Evolutionary conservation across 352 stramenopile genomes (phyloP), one percentile per base, ranked within the genome.

Genomic region (Peronosclerospora sorghi): DNA sequence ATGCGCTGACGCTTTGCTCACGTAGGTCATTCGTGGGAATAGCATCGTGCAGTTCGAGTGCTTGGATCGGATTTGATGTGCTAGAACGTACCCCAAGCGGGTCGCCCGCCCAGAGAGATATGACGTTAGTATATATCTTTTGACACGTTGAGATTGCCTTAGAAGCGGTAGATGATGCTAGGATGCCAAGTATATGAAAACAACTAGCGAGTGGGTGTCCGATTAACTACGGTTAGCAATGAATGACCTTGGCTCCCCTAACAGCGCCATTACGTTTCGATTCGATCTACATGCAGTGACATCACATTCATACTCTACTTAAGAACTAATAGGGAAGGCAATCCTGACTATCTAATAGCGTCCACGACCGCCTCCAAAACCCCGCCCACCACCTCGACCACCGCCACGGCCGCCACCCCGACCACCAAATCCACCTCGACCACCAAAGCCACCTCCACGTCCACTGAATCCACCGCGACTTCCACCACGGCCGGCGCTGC

Each of bases 1-100:
- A n/a, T n/a, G n/a, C n/a, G 8, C 17, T 26, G 35, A 14, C 13
- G 32, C 15, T 19, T 36, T 18, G 14, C 53, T 2, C 40, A 3
- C 41, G 12, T 35, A 87, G 73, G 79, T 94, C 7, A 94, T 94
- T 48, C 73, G 82, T 48, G 82, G 82, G 44, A 94, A 92, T 65
- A 94, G 82, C 48, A 90, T 94, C 45, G 78, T 94, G 45, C 80
- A 94, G 58, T 90, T 94, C 41, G 82, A 94, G 51, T 92, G 79
- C 54, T 64, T 94, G 12, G 82, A 94, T 49, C 65, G 62, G 38
- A 71, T 90, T 53, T 85, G 81, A 67, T 23, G 40, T 17, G 24
- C 37, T 37, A 18, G 7, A 10, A 32, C 21, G 3, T 8, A 26
- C 5, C 10, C 12, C 20, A 4, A 5, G 29, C 2, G 13, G n/a